Conservation (phyloP, 805 yeast species). For the Candida maris region DNA sequence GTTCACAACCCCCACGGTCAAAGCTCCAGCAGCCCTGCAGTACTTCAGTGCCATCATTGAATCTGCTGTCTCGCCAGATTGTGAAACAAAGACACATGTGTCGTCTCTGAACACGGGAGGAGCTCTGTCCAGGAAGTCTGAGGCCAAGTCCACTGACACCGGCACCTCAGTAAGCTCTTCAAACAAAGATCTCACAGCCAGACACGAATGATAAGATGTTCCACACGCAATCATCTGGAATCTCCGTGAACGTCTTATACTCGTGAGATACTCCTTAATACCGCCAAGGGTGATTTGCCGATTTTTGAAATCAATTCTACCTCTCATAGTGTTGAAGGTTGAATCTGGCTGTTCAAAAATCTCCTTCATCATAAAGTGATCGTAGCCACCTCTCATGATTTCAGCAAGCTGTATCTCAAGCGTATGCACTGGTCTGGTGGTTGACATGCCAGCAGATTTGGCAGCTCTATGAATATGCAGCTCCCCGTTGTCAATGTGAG, state of each 20-base stretch:
- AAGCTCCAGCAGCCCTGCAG: slow-evolving; percentile 95
- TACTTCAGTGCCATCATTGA: slow-evolving; percentile 91
- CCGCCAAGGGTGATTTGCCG: slow-evolving; percentile 84
- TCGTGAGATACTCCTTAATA: slow-evolving; percentile 73
- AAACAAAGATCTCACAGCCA: slow-evolving; percentile 93
- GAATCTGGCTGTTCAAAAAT: slow-evolving; percentile 99
- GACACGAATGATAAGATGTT: slow-evolving; percentile 96
- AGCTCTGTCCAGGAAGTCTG: slow-evolving; percentile 89
- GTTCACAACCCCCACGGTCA: slow-evolving; percentile 96
- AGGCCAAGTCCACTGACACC: slow-evolving; percentile 86
- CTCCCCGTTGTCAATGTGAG: slow-evolving; percentile 97
- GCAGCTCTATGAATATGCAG: slow-evolving; percentile 96
- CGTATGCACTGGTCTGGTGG: slow-evolving; percentile 94
- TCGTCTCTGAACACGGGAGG: slow-evolving; percentile 99
- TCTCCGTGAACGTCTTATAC: slow-evolving; percentile 91
- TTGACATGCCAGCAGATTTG: slow-evolving; percentile 81
- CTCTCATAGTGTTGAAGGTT: slow-evolving; percentile 98
- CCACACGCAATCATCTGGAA: slow-evolving; percentile 99
- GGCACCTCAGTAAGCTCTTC: slow-evolving; percentile 97
- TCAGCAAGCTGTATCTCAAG: slow-evolving; percentile 95
- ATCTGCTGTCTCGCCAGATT: slow-evolving; percentile 99
- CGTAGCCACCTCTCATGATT: slow-evolving; percentile 96
- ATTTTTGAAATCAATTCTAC: slow-evolving; percentile 90
- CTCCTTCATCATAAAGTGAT: slow-evolving; percentile 98
- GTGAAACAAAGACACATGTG: slow-evolving; percentile 95